Evolutionary conservation across 2,329 filamentous ascomycete species (phyloP).

Genomic region (Neonectria coccinea): DNA sequence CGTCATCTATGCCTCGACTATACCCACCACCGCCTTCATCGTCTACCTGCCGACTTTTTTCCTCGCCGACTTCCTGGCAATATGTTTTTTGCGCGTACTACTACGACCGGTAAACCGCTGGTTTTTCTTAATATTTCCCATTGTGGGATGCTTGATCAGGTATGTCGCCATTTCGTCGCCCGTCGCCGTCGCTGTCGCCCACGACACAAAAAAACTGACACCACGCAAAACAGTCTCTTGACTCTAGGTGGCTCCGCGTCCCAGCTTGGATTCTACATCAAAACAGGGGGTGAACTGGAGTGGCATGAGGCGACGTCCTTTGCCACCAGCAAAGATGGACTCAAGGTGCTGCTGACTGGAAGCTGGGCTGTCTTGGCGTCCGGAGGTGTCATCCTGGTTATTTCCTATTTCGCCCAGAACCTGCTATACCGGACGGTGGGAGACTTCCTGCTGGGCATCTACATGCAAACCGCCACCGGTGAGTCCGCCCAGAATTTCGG

Average conservation of each 20-base stretch:
- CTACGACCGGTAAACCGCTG: slow-evolving; percentile 40
- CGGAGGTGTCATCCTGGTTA: slow-evolving; percentile 37
- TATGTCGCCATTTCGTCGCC: slow-evolving; percentile 35
- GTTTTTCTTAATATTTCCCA: slow-evolving; percentile 36
- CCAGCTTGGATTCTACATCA: slow-evolving; percentile 48
- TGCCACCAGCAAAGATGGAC: slow-evolving; percentile 46
- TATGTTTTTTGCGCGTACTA: slow-evolving; percentile 43
- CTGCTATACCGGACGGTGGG: slow-evolving; percentile 41
- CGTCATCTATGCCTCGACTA: slow-evolving; percentile 41
- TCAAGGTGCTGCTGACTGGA: slow-evolving; percentile 49
- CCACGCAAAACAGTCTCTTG: slow-evolving; percentile 37
- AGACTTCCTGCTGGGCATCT: slow-evolving; percentile 32
- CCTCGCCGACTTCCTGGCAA: slow-evolving; percentile 43
- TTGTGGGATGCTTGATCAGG: slow-evolving; percentile 42
- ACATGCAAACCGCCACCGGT: slow-evolving; percentile 30
- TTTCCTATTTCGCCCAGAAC: slow-evolving; percentile 42
- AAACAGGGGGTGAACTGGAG: slow-evolving; percentile 49
- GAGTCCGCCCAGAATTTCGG: slow-evolving; percentile 10
- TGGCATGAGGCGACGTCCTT: slow-evolving; percentile 49
- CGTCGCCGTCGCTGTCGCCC: not conserved
- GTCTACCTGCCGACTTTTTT: slow-evolving; percentile 49
- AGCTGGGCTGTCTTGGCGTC: slow-evolving; percentile 43
- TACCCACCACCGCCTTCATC: slow-evolving; percentile 46
- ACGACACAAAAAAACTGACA: not conserved
- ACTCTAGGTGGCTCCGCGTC: slow-evolving; percentile 46